phyloP scores from a whole-genome alignment of 176 grass and related monocot species.

The Hsuehochloa calcarea region DNA sequence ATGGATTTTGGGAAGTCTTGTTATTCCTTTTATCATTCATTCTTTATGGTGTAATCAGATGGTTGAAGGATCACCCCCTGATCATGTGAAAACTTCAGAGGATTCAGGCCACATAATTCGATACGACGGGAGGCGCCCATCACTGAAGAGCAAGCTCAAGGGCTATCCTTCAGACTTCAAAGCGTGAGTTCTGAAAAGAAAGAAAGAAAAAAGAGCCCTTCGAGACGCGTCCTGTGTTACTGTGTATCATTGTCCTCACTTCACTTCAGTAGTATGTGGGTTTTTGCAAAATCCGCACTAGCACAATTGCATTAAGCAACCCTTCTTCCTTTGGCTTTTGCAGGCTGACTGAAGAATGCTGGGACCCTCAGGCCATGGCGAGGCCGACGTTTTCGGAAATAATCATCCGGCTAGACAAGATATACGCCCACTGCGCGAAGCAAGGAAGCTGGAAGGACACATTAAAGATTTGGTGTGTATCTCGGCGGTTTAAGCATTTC shows the following conservation, averaged over 20 bases:
- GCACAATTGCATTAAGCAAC: not conserved
- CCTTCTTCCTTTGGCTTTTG: not conserved
- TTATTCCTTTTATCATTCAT: not conserved
- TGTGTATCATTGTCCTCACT: not conserved
- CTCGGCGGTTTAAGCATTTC: constrained; percentile 14
- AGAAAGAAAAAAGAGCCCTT: not conserved
- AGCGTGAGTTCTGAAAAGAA: constrained; percentile 58
- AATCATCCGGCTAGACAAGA: constrained; percentile 84
- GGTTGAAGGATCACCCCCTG: constrained; percentile 63
- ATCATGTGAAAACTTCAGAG: constrained; percentile 56
- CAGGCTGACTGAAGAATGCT: constrained; percentile 95
- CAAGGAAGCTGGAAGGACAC: constrained; percentile 86
- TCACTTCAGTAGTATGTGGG: not conserved
- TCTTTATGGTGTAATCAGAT: constrained; percentile 38
- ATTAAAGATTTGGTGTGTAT: constrained; percentile 84
- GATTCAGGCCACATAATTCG: constrained; percentile 51
- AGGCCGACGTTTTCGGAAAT: constrained; percentile 93
- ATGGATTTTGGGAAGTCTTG: not conserved
- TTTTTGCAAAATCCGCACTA: not conserved
- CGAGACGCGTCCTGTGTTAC: not conserved
- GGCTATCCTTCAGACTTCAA: constrained; percentile 80
- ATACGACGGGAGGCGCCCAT: constrained; percentile 58
- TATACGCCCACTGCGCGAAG: constrained; percentile 60
- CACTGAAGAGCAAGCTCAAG: constrained; percentile 74
- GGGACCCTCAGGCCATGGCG: constrained; percentile 48